These are phyloP conservation scores for Gossypium herbaceum DNA, from an alignment of 345 rosid genomes.

Conservation along the genomic window DNA sequence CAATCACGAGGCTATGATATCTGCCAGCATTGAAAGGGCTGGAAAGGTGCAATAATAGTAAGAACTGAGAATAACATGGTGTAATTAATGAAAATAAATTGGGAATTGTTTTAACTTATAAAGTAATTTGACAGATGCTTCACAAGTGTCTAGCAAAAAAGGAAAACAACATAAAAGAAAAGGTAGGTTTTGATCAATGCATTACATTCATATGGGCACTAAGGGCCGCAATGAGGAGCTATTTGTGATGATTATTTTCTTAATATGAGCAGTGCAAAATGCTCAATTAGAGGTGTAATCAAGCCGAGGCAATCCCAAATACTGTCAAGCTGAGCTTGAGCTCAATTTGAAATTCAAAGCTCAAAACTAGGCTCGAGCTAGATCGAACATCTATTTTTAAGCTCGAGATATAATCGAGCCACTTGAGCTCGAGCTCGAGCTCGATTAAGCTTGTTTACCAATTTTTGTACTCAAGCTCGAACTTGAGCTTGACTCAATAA, in stretches of 20 bases:
- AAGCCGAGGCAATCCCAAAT: too few species aligned
- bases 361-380: too few species aligned
- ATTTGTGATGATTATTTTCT: not conserved
- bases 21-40: conserved; percentile 93
- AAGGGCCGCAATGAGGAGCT: not conserved
- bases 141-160: not conserved
- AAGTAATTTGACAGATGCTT: not conserved
- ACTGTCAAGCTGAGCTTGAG: too few species aligned
- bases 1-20: conserved; percentile 95
- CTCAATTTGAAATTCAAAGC: too few species aligned
- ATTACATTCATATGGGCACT: not conserved
- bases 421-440: too few species aligned
- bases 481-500: too few species aligned
- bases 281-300: too few species aligned
- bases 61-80: conserved; percentile 6
- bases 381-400: too few species aligned
- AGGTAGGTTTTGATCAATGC: not conserved
- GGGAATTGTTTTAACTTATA: not conserved
- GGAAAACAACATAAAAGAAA: not conserved
- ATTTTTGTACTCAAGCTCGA: too few species aligned
- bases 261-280: too few species aligned
- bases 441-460: too few species aligned
- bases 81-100: not conserved
- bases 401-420: too few species aligned
- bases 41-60: conserved; percentile 6